Evolutionary conservation across 2,329 filamentous ascomycete genomes (phyloP), one percentile per base, ranked within the genome.

Genomic region (Trichoderma sp.): DNA sequence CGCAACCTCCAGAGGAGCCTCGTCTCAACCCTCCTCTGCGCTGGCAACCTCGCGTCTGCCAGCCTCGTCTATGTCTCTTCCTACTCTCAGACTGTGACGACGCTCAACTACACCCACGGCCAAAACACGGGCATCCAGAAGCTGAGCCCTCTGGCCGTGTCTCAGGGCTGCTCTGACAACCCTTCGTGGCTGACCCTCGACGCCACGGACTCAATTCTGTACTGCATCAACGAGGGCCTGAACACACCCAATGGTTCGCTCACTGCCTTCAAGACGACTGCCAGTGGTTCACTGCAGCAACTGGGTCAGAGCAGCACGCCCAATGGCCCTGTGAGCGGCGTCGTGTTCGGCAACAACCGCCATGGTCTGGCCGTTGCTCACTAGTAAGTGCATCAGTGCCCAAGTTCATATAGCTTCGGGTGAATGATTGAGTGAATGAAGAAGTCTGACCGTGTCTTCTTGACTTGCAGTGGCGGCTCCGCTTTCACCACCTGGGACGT

Each of bases 131-230:
- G 63, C 70, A 64, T 64, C 65, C 52, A 64, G 71, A 71, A 64
- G 63, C 79, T 88, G 66, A 74, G 77, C 69, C 71, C 74, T 21
- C 74, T 82, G 19, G 78, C 79, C 59, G 74, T 75, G 3, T 79
- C 78, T 24, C 78, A 77, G 59, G 77, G 76, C 41, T 89, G 86
- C 74, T 83, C 79, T 10, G 74, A 78, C 2, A 83, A 81, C 66
- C 83, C 87, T 5, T 83, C 85, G 12, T 90, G 87, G 86, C 76
- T 90, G 64, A 83, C 84, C 21, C 78, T 87, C 21, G 83, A 87
- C 71, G 74, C 78, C 65, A 71, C 76, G 52, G 79, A 81, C 67
- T 77, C 78, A 24, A 73, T 80, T 14, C 76, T 90, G 12, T 87
- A 85, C 76, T 90, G 87, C 74, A 70, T 85, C 51, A 82, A 90